phyloP scores from a whole-genome alignment of 352 stramenopile species.

The Discostella stelligera region DNA sequence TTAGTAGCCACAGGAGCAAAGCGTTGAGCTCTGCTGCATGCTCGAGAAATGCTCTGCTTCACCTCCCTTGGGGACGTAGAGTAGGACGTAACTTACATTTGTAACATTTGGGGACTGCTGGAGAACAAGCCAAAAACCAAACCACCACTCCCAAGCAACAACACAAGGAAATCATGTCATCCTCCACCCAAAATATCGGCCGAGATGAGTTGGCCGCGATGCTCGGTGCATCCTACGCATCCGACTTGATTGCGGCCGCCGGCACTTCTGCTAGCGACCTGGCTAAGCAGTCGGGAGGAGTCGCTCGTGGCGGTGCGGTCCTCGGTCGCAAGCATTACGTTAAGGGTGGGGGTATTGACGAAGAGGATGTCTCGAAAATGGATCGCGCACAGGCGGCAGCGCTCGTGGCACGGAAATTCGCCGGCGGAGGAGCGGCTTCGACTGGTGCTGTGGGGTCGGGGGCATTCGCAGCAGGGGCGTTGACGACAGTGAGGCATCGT shows the following conservation, averaged over 20 bases:
- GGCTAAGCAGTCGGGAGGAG: neutral
- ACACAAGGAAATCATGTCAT: too few species aligned
- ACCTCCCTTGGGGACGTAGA: too few species aligned
- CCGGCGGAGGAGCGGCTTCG: neutral
- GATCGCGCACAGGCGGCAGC: slow-evolving; percentile 62
- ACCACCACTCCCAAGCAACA: too few species aligned
- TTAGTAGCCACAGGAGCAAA: too few species aligned
- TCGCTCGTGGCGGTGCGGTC: neutral
- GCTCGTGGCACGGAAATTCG: slow-evolving; percentile 41
- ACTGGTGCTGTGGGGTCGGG: neutral
- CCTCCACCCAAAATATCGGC: slow-evolving; percentile 49
- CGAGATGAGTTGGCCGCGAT: slow-evolving; percentile 71
- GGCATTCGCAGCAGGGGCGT: neutral
- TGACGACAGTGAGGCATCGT: slow-evolving; percentile 20
- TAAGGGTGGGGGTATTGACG: neutral
- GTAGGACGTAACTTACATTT: too few species aligned
- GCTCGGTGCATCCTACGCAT: slow-evolving; percentile 53
- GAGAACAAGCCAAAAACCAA: too few species aligned
- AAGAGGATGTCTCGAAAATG: slow-evolving; percentile 61
- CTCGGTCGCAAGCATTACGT: neutral
- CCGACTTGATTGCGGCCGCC: slow-evolving; percentile 46
- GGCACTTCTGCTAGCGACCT: slow-evolving; percentile 5
- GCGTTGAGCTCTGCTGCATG: too few species aligned
- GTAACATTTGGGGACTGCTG: too few species aligned
- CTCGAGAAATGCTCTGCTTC: too few species aligned